A percentile compares a stretch with the other conserved stretches of the same genome.
phyloP scores from a whole-genome alignment of 306 rosid species.

The Abrus pulchellus region DNA sequence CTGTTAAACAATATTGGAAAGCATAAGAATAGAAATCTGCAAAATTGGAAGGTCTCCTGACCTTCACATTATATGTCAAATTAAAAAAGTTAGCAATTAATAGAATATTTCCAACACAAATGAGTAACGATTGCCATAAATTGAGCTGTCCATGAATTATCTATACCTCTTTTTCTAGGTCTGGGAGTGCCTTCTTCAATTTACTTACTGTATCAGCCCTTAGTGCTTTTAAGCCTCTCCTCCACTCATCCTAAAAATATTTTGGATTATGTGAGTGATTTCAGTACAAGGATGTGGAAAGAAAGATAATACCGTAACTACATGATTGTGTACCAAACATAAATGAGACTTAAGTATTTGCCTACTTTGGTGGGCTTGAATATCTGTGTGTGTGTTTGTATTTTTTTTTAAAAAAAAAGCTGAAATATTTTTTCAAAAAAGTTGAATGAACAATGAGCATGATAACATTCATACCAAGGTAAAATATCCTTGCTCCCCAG shows the following conservation, averaged over 20 bases:
- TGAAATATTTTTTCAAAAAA: conserved; percentile 24
- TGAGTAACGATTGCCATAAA: conserved; percentile 4
- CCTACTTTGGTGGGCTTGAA: background rate
- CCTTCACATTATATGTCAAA: conserved; percentile 63
- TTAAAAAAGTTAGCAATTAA: conserved; percentile 47
- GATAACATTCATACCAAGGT: conserved; percentile 67
- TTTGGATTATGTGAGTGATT: conserved; percentile 35
- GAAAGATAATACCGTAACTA: conserved; percentile 23
- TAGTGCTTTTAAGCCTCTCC: conserved; percentile 86
- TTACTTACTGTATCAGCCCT: conserved; percentile 87
- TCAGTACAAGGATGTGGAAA: conserved; percentile 39
- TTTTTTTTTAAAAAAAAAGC: background rate
- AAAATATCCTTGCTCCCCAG: conserved; percentile 97
- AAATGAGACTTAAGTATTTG: background rate
- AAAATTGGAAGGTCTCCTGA: conserved; percentile 83
- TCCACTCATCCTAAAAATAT: conserved; percentile 90
- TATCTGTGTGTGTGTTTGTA: background rate
- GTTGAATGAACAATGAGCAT: conserved; percentile 32
- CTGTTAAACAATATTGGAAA: conserved; percentile 96
- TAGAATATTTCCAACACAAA: conserved; percentile 26
- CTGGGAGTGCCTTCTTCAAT: conserved; percentile 92
- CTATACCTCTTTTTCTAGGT: conserved; percentile 92
- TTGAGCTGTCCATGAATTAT: conserved; percentile 22
- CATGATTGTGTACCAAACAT: conserved; percentile 28
- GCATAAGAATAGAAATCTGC: conserved; percentile 91